Evolutionary conservation across 2,329 filamentous ascomycete genomes (phyloP), one percentile per base, ranked within the genome.

Genomic region (Cladosporium austrohemisphaericum): DNA sequence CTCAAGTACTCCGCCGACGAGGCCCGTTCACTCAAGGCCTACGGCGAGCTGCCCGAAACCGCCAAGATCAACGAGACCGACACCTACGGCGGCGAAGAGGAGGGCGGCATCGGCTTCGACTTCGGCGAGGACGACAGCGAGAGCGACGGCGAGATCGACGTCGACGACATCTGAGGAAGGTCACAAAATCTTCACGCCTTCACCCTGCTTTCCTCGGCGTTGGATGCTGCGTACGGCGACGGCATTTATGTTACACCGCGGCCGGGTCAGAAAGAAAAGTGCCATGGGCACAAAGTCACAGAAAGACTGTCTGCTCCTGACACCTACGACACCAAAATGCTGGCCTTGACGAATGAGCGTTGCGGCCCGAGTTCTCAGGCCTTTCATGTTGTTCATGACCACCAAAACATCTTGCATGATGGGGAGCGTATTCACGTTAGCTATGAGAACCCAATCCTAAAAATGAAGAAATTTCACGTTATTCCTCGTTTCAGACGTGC

Each of bases 41-140:
- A 97, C 73, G 93, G 93, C 71, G 93, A 98, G 74, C 79, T 98
- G 53, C 93, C 93, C 61, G 93, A 97, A 76, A 87, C 83, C 66
- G 93, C 93, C 70, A 97, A 97, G 86, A 98, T 98, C 83, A 98
- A 98, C 83, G 93, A 98, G 82, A 95, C 90, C 57, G 93, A 97
- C 73, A 95, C 89, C 40, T 95, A 83, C 68, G 82, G 88, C 65
- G 88, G 91, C 72, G 88, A 91, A 71, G 91, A 90, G 71, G 86
- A 95, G 70, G 92, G 93, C 72, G 89, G 95, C 66, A 89, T 87
- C 76, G 93, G 93, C 75, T 95, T 98, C 78, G 93, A 97, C 76
- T 97, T 97, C 77, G 93, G 94, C 75, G 91, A 97, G 71, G 92
- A 95, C 72, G 79, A 79, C 25, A 77, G 76, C 46, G 75, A 67